Conservation (phyloP, 2,329 filamentous ascomycete species). For the Diplodia sapinea region DNA sequence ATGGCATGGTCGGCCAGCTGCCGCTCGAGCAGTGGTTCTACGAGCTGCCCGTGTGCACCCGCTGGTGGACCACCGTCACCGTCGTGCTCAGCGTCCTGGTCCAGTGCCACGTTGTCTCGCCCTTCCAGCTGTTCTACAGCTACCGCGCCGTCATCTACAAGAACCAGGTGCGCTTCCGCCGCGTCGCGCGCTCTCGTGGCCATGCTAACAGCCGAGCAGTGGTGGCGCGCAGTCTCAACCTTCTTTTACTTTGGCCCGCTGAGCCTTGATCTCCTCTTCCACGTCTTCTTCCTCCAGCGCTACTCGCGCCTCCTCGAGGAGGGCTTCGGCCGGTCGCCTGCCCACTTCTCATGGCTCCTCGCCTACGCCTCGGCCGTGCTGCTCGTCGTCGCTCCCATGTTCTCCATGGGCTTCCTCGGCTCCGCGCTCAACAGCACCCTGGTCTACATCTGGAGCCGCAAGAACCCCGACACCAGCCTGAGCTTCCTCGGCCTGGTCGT, state of each 20-base stretch:
- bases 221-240: slow-evolving; percentile 94
- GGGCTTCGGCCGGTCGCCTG: slow-evolving; percentile 86
- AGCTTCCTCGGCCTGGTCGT: slow-evolving; percentile 86
- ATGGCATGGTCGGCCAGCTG: slow-evolving; percentile 61
- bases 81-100: slow-evolving; percentile 86
- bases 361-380: slow-evolving; percentile 82
- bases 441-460: slow-evolving; percentile 96
- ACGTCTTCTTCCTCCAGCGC: slow-evolving; percentile 97
- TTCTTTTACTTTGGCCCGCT: slow-evolving; percentile 98
- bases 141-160: slow-evolving; percentile 90
- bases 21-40: slow-evolving; percentile 98
- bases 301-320: slow-evolving; percentile 96
- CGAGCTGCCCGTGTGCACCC: slow-evolving; percentile 95
- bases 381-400: slow-evolving; percentile 80
- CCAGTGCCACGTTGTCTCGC: slow-evolving; percentile 89
- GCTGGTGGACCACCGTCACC: slow-evolving; percentile 96
- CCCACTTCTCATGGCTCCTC: slow-evolving; percentile 93
- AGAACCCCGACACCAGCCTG: slow-evolving; percentile 88
- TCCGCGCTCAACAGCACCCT: slow-evolving; percentile 89
- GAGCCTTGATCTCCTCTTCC: slow-evolving; percentile 91
- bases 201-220: slow-evolving; percentile 59
- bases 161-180: slow-evolving; percentile 72
- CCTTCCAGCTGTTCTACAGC: slow-evolving; percentile 97
- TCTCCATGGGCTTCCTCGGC: slow-evolving; percentile 93
- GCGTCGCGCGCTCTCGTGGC: neutral